Conservation (phyloP, 2,329 filamentous ascomycete species). For the Colletotrichum gigasporum region DNA sequence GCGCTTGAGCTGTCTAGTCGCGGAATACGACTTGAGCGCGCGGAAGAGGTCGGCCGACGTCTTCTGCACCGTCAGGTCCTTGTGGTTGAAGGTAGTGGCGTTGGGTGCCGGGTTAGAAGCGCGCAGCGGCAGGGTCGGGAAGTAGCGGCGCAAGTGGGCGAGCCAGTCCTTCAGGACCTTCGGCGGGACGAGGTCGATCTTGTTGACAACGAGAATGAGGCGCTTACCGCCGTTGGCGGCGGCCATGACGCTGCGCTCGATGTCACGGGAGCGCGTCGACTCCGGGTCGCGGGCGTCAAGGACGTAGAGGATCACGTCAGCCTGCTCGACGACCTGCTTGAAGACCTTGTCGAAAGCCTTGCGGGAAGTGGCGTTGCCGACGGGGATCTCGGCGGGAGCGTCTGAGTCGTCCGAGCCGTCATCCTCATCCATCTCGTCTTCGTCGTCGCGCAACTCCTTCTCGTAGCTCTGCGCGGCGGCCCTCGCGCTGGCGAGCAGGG, state of each 20-base stretch:
- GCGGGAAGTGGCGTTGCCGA: constrained; percentile 72
- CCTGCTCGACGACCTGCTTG: constrained; percentile 88
- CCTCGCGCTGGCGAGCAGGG: constrained; percentile 85
- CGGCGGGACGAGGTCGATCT: constrained; percentile 90
- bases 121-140: constrained; percentile 89
- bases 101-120: constrained; percentile 85
- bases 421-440: constrained; percentile 55
- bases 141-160: constrained; percentile 83
- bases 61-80: constrained; percentile 84
- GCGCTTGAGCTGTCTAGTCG: constrained; percentile 84
- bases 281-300: constrained; percentile 92
- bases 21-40: constrained; percentile 88
- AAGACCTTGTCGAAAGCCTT: constrained; percentile 96
- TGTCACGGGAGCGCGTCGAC: constrained; percentile 87
- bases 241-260: constrained; percentile 93
- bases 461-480: constrained; percentile 82
- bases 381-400: constrained; percentile 60
- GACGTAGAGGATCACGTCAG: constrained; percentile 92
- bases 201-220: constrained; percentile 92
- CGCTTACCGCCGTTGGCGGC: constrained; percentile 84
- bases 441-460: constrained; percentile 67
- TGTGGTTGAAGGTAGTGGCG: constrained; percentile 91
- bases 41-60: constrained; percentile 88
- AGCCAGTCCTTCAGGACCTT: constrained; percentile 87
- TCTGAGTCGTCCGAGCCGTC: constrained; percentile 64